Evolutionary conservation across 257 asterid genomes (phyloP), one percentile per base, ranked within the genome.

Genomic region (Fraxinus anomala): DNA sequence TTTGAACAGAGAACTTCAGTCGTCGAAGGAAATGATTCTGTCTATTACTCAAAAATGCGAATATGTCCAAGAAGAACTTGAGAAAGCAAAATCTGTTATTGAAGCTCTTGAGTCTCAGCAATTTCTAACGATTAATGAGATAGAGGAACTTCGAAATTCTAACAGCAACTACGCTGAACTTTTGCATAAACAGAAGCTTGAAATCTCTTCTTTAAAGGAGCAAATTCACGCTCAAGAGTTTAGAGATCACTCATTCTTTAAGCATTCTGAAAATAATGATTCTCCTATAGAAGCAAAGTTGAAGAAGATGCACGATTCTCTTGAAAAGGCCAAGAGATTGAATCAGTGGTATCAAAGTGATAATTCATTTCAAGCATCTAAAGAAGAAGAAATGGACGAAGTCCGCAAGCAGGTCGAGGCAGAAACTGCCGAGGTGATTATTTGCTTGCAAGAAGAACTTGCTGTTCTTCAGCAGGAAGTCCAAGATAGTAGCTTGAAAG

Each of bases 361-460:
- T 81, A 82, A 81, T 76, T 89, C 87, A 23, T 85, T 72, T 75
- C 96, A 88, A 78, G 91, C 83, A 70, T 85, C 91, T 65, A 85
- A 87, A 77, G 93, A 88, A 47, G 92, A 88, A 73, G 97, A 88
- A 81, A 86, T 87, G 87, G 98, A 93, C 75, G 94, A 93, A 86
- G 90, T 89, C 59, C 92, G 94, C 39, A 91, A 81, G 83, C 99
- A 96, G 88, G 99, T 92, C 65, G 99, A 96, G 87, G 97, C 82
- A 74, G 99, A 96, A 91, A 93, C 99, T 59, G 98, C 96, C 13
- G 93, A 93, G 86, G 99, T 96, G 79, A 93, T 96, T 92, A 92
- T 96, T 81, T 93, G 97, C 87, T 83, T 96, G 89, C 98, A 96
- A 86, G 96, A 90, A 87, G 98, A 96, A 87, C 98, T 96, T 67